Evolutionary conservation across 345 rosid species (phyloP).

Genomic region (Eucalyptus marginata): DNA sequence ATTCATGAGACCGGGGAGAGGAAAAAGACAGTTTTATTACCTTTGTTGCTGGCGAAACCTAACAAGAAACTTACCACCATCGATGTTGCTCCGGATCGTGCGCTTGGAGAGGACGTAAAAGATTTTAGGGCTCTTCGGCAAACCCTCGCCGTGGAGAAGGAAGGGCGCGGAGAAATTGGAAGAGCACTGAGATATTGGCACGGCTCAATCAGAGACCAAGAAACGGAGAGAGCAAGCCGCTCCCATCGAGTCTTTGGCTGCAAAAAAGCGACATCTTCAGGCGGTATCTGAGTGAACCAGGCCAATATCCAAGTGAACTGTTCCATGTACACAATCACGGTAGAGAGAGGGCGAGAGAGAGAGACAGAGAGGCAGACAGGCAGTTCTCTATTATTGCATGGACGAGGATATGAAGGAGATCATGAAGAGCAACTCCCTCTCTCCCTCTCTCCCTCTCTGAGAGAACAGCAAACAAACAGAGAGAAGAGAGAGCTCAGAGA

Average conservation of each 20-base stretch:
- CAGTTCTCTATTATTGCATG: background rate
- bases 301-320: conserved; percentile 64
- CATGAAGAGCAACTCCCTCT: background rate
- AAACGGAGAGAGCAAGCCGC: background rate
- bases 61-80: background rate
- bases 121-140: background rate
- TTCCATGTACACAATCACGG: background rate
- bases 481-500: background rate
- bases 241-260: background rate
- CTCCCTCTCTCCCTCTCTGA: background rate
- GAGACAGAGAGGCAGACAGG: background rate
- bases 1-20: background rate
- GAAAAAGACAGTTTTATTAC: background rate
- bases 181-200: conserved; percentile 89
- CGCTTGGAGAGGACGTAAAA: background rate
- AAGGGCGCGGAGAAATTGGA: conserved; percentile 7
- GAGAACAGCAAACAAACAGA: background rate
- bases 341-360: background rate
- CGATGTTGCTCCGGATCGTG: background rate
- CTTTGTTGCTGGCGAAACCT: background rate
- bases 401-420: background rate
- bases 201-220: conserved; percentile 79
- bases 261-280: background rate
- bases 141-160: background rate
- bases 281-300: conserved; percentile 76